Conservation (phyloP, 2,329 filamentous ascomycete species). For the Trichoderma sp. region DNA sequence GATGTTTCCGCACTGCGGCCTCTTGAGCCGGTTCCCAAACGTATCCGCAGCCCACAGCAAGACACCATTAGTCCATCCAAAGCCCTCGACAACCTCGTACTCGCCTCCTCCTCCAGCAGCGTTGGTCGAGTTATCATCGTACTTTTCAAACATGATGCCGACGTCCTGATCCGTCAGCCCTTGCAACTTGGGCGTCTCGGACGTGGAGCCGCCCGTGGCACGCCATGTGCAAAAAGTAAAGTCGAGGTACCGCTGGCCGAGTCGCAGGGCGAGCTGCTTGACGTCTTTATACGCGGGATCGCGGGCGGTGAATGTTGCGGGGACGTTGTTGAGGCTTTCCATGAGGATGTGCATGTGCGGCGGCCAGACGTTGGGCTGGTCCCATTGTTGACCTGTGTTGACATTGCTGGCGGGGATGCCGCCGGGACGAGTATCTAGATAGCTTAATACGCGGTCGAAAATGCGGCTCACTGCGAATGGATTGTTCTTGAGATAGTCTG, state of each 20-base stretch:
- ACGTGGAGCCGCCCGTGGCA: slow-evolving; percentile 61
- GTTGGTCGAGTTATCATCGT: slow-evolving; percentile 58
- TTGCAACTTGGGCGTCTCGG: slow-evolving; percentile 47
- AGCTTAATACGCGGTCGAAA: slow-evolving; percentile 51
- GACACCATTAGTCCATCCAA: slow-evolving; percentile 69
- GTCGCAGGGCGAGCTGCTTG: slow-evolving; percentile 53
- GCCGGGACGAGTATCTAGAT: slow-evolving; percentile 52
- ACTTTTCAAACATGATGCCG: slow-evolving; percentile 71
- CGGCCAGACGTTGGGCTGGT: slow-evolving; percentile 69
- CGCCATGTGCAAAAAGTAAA: slow-evolving; percentile 69
- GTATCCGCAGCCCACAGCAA: slow-evolving; percentile 63
- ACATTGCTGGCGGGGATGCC: slow-evolving; percentile 63
- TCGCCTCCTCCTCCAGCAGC: slow-evolving; percentile 63
- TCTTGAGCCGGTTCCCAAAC: slow-evolving; percentile 53
- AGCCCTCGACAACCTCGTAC: slow-evolving; percentile 67
- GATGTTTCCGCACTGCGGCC: slow-evolving; percentile 55
- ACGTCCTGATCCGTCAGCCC: slow-evolving; percentile 42
- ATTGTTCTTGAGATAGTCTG: slow-evolving; percentile 53
- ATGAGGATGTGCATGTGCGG: slow-evolving; percentile 64
- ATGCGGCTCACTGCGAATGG: slow-evolving; percentile 54
- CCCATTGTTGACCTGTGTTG: slow-evolving; percentile 63
- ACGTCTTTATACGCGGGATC: slow-evolving; percentile 54
- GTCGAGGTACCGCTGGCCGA: slow-evolving; percentile 65
- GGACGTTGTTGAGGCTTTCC: slow-evolving; percentile 58
- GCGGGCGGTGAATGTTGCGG: slow-evolving; percentile 51